Base-by-base conservation (phyloP, 306 rosid species). In the Dryas drummondii region DNA sequence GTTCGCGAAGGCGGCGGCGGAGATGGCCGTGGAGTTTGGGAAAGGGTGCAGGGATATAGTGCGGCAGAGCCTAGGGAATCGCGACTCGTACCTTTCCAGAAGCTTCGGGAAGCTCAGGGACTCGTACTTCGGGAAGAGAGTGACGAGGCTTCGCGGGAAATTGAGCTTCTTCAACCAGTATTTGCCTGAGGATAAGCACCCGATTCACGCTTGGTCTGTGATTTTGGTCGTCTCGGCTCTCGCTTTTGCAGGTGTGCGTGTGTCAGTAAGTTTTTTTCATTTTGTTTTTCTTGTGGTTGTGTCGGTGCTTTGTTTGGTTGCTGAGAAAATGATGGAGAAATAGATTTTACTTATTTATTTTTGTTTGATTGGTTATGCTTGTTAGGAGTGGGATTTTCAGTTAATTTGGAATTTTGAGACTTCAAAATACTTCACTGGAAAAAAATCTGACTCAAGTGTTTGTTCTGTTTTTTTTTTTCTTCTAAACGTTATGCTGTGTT, bases 111-210 rank as follows among this genome's bases (percentile, higher is more conserved):
- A 68, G 74, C 68, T 72, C 16, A 47, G 42, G 57, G 85, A 86
- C 63, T 88, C 94, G 7, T 83, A 76, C 42, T 14, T 86, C 69
- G 81, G 78, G 48, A 81, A 77, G 73, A 86, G 74, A 76, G 86
- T 80, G 76, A 82, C n/a, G 7, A 80, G 71, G 79, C 61, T 91
- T 0, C 14, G 75, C 0, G 9, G 70, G 62, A 86, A 79, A 80
- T 87, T 94, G 86, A 78, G 87, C 2, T 79, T 82, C 81, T 64
- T 91, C 80, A 88, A 89, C 59, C 71, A 84, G 15, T 89, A 81
- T 73, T 77, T 94, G 81, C 96, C 98, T 4, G 98, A 91, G 71
- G 98, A 94, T 72, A 94, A 94, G 83, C 93, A 94, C 22, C 97
- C 98, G 1, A 73, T 94, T 52, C 93, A 94, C 63, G 86, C 85